A percentile compares a stretch with the other conserved stretches of the same genome.
These are phyloP conservation scores for Podila verticillata DNA, from an alignment of 192 early-diverging fungal species.

Conservation along the genomic window DNA sequence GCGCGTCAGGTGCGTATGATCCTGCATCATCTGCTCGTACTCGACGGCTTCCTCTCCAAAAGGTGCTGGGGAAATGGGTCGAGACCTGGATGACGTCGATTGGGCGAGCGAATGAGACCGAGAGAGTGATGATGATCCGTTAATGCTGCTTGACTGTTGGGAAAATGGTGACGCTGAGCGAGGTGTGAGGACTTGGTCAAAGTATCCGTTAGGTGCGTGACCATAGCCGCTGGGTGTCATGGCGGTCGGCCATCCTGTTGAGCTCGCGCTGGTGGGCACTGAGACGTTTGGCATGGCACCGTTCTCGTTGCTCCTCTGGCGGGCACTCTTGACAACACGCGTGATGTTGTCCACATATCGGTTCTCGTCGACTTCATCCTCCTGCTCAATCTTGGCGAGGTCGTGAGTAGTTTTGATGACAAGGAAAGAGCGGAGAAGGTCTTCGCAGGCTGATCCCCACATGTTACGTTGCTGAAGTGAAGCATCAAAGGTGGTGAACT, in stretches of 20 bases:
- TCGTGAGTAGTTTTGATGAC: conserved; percentile 46
- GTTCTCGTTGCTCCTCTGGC: conserved; percentile 43
- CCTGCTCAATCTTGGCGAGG: conserved; percentile 48
- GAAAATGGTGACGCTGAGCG: conserved; percentile 38
- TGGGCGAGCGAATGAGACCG: conserved; percentile 31
- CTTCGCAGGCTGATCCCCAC: conserved; percentile 48
- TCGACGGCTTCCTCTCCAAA: conserved; percentile 21
- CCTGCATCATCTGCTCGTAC: conserved; percentile 46
- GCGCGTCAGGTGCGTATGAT: conserved; percentile 17
- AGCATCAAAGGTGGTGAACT: conserved; percentile 44
- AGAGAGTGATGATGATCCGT: conserved; percentile 22
- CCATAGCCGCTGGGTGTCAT: conserved; percentile 17
- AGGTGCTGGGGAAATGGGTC: conserved; percentile 26
- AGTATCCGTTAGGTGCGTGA: conserved; percentile 14
- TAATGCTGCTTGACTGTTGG: conserved; percentile 8
- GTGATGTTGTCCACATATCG: conserved; percentile 50
- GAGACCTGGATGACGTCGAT: conserved; percentile 32
- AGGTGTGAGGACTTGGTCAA: conserved; percentile 24
- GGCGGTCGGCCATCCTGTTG: conserved; percentile 24
- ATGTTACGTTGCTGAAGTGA: conserved; percentile 42
- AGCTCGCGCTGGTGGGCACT: conserved; percentile 28
- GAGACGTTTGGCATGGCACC: conserved; percentile 28
- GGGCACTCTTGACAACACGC: conserved; percentile 37
- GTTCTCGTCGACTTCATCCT: conserved; percentile 46
- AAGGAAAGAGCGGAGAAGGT: conserved; percentile 44